Conservation (phyloP, 2,329 filamentous ascomycete species). For the Phyllosticta capitalensis region DNA sequence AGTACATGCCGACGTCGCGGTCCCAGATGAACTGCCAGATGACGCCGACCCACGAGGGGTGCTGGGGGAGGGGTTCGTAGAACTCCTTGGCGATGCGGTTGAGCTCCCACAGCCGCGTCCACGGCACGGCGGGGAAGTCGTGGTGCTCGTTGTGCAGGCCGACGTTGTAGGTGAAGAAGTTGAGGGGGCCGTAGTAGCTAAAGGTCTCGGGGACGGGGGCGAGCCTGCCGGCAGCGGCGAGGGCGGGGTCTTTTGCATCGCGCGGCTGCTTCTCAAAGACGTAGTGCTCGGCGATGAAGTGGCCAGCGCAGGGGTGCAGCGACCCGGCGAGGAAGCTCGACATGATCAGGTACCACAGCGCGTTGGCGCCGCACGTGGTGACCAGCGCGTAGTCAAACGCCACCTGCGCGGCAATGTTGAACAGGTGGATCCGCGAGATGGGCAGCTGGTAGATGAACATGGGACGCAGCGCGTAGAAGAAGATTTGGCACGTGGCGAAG, state of each 20-base stretch:
- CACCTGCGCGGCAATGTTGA: constrained; percentile 72
- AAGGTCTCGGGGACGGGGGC: constrained; percentile 76
- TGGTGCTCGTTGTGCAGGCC: constrained; percentile 98
- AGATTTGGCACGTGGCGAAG: constrained; percentile 98
- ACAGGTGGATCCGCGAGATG: constrained; percentile 71
- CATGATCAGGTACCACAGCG: constrained; percentile 73
- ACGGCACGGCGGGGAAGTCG: constrained; percentile 93
- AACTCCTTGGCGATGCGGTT: constrained; percentile 80
- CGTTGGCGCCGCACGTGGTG: constrained; percentile 47
- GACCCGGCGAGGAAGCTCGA: constrained; percentile 90
- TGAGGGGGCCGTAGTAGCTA: constrained; percentile 90
- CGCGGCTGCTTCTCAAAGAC: constrained; percentile 43
- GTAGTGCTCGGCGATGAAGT: constrained; percentile 95
- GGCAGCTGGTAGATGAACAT: constrained; percentile 90
- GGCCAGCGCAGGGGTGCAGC: constrained; percentile 86
- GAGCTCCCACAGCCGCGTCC: constrained; percentile 73
- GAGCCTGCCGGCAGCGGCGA: constrained; percentile 18
- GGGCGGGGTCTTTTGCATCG: constrained; percentile 44
- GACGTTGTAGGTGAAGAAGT: constrained; percentile 92
- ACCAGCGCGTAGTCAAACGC: constrained; percentile 66
- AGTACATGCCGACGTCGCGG: constrained; percentile 78
- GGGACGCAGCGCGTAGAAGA: constrained; percentile 94
- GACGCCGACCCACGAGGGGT: constrained; percentile 84
- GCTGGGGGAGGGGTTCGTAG: constrained; percentile 76
- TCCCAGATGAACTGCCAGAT: constrained; percentile 96